phyloP scores from a whole-genome alignment of 2,329 filamentous ascomycete genomes.

The Fusarium tjaetaba region DNA sequence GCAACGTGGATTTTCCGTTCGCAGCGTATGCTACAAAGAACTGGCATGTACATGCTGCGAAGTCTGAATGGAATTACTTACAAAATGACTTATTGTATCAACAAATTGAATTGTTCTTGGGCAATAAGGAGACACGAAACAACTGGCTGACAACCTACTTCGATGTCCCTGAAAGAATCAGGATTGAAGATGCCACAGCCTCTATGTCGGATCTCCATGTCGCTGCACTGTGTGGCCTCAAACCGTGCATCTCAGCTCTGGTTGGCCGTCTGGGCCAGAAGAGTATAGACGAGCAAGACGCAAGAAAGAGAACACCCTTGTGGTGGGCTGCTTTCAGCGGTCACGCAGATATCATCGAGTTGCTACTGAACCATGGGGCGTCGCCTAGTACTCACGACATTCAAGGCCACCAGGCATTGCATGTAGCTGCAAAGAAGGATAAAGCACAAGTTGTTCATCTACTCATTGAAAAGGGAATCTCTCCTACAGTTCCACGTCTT shows the following conservation, averaged over 20 bases:
- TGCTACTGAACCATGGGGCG: conserved; percentile 41
- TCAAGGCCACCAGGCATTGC: conserved; percentile 44
- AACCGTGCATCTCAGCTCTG: neutral
- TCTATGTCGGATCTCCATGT: conserved; percentile 20
- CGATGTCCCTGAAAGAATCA: no score
- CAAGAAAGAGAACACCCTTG: neutral
- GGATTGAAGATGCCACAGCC: neutral
- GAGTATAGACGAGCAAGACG: neutral
- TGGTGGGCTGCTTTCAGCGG: conserved; percentile 43
- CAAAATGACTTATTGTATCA: neutral
- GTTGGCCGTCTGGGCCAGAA: neutral
- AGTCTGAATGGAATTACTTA: neutral
- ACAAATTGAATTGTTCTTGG: conserved; percentile 10
- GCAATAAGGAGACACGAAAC: neutral
- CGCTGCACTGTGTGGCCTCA: conserved; percentile 21
- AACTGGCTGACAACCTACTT: conserved; percentile 5
- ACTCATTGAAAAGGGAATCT: conserved; percentile 42
- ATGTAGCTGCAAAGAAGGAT: conserved; percentile 45
- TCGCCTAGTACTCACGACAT: conserved; percentile 35
- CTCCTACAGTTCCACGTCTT: conserved; percentile 40
- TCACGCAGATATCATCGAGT: conserved; percentile 22
- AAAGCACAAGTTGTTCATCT: neutral
- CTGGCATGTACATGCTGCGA: conserved; percentile 18
- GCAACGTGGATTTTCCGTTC: conserved; percentile 23
- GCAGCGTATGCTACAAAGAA: conserved; percentile 15